A percentile compares a stretch with the other conserved stretches of the same genome.
Conservation (phyloP, 495 filamentous ascomycete genomes). For the Neurospora sp. region DNA sequence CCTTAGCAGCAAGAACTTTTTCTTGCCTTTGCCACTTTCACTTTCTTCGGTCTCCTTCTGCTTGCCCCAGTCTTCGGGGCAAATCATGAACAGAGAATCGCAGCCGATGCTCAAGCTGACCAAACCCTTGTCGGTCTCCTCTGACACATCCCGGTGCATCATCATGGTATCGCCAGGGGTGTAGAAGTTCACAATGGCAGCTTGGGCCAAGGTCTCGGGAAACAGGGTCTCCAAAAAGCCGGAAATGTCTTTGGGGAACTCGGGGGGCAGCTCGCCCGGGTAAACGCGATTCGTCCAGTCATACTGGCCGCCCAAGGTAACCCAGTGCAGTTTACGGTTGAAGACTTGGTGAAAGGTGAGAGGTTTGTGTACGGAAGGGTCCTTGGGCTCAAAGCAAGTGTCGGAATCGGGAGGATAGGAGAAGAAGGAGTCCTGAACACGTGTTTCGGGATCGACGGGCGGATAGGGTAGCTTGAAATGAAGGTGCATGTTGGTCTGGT, state of each 20-base stretch:
- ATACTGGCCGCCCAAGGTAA: constrained; percentile 88
- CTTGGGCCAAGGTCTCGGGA: constrained; percentile 62
- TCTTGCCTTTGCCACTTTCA: constrained; percentile 2
- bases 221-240: constrained; percentile 54
- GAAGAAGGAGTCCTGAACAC: constrained; percentile 32
- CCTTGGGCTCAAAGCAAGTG: constrained; percentile 49
- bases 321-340: constrained; percentile 75
- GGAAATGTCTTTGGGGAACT: constrained; percentile 65
- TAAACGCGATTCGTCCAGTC: constrained; percentile 85
- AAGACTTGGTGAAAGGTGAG: constrained; percentile 56
- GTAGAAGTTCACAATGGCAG: constrained; percentile 89
- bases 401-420: constrained; percentile 26
- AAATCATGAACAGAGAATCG: constrained; percentile 70
- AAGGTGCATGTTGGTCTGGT: constrained; percentile 79
- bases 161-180: constrained; percentile 78
- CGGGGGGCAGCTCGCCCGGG: constrained; percentile 52
- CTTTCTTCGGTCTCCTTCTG: constrained; percentile 4
- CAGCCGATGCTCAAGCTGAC: constrained; percentile 84
- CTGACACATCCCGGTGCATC: constrained; percentile 83
- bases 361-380: constrained; percentile 56
- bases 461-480: constrained; percentile 73
- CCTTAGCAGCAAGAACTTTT: constrained; percentile 49
- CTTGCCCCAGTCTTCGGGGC: constrained; percentile 31
- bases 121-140: constrained; percentile 61
- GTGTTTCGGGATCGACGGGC: constrained; percentile 5